A percentile compares a stretch with the other conserved stretches of the same genome.
Conservation (phyloP, 805 yeast species). For the Candida pseudofarinosa region DNA sequence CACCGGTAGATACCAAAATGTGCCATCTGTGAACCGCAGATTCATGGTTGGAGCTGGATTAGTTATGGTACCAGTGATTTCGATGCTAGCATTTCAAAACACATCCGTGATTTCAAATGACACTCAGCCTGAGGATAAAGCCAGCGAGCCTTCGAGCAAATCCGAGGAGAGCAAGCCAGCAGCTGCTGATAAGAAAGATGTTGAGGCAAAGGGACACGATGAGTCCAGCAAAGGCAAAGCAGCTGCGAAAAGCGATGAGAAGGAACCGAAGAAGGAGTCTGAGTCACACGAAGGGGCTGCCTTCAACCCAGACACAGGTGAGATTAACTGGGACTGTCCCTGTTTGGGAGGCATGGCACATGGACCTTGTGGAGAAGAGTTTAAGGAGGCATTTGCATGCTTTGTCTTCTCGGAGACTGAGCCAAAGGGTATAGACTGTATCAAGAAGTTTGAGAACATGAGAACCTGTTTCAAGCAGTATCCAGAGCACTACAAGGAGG, state of each 20-base stretch:
- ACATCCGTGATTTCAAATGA: slow-evolving; percentile 11
- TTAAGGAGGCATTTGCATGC: slow-evolving; percentile 80
- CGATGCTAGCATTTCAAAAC: slow-evolving; percentile 10
- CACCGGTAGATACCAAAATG: background rate
- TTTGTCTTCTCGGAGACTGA: slow-evolving; percentile 91
- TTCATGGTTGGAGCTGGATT: background rate
- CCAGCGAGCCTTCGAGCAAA: background rate
- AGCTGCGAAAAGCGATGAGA: slow-evolving; percentile 4
- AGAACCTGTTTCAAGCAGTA: slow-evolving; percentile 88
- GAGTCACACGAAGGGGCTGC: slow-evolving; percentile 56
- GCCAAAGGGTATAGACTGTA: slow-evolving; percentile 95
- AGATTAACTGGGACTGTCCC: slow-evolving; percentile 99
- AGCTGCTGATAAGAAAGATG: slow-evolving; percentile 4
- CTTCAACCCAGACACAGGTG: slow-evolving; percentile 94
- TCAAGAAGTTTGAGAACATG: slow-evolving; percentile 86
- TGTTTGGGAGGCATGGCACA: slow-evolving; percentile 98
- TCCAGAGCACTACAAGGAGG: slow-evolving; percentile 93
- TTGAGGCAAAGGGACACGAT: slow-evolving; percentile 1
- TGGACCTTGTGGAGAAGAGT: slow-evolving; percentile 84
- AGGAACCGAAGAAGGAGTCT: slow-evolving; percentile 7
- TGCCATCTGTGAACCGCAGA: background rate
- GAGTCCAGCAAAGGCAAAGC: slow-evolving; percentile 5
- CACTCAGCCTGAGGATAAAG: slow-evolving; percentile 5
- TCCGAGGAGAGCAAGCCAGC: slow-evolving; percentile 2
- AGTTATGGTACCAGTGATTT: background rate